Evolutionary conservation across 1,284 basidiomycete species (phyloP).

Genomic region (Cryptococcus hybrid): DNA sequence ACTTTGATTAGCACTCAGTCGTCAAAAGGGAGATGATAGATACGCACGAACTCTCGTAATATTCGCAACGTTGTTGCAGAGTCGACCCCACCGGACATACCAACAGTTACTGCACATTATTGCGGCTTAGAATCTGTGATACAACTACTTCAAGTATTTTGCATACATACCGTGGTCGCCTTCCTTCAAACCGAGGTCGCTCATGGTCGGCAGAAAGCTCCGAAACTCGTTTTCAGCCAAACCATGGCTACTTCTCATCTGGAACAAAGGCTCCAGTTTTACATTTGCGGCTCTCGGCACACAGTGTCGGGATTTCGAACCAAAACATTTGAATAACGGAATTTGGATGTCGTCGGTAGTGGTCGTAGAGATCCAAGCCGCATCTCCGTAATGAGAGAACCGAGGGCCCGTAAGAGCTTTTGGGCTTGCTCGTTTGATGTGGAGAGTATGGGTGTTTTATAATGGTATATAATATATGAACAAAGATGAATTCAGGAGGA

Average conservation of each 20-base stretch:
- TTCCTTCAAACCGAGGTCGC: slow-evolving; percentile 41
- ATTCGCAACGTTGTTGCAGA: slow-evolving; percentile 79
- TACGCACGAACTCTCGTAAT: slow-evolving; percentile 62
- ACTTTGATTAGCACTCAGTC: background rate
- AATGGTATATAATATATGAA: too few relatives aligned
- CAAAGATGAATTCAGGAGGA: too few relatives aligned
- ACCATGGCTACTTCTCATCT: background rate
- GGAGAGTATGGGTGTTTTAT: too few relatives aligned
- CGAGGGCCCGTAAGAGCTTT: too few relatives aligned
- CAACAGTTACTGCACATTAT: slow-evolving; percentile 66
- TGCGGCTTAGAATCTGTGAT: background rate
- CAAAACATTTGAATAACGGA: too few relatives aligned
- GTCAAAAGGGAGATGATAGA: background rate
- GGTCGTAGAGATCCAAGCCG: too few relatives aligned
- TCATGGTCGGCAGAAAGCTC: slow-evolving; percentile 18
- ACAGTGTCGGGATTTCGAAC: too few relatives aligned
- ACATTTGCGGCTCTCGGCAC: too few relatives aligned
- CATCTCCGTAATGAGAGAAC: too few relatives aligned
- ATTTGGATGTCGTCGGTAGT: too few relatives aligned
- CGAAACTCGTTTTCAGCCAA: background rate
- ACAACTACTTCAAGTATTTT: background rate
- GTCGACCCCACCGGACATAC: slow-evolving; percentile 96
- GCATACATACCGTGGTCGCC: slow-evolving; percentile 58
- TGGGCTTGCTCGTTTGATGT: too few relatives aligned
- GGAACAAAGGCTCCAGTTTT: background rate